Conservation (phyloP, 768 basidiomycete genomes). For the Paxillus rubicundulus region DNA sequence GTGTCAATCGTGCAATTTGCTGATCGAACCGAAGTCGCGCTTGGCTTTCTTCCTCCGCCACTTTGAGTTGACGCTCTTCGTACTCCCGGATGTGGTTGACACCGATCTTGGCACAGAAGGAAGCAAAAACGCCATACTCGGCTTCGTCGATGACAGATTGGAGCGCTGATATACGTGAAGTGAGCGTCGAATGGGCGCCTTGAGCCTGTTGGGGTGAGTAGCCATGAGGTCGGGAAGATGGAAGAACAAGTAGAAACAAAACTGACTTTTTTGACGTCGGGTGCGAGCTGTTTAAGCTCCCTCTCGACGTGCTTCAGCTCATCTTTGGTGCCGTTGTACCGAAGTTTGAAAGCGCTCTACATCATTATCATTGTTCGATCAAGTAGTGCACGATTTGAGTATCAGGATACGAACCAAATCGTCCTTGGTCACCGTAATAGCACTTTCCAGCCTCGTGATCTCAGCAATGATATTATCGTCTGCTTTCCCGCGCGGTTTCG, state of each 20-base stretch:
- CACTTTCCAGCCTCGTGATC: slow-evolving; percentile 75
- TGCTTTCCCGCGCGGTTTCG: slow-evolving; percentile 77
- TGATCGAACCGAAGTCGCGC: slow-evolving; percentile 79
- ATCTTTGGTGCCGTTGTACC: slow-evolving; percentile 74
- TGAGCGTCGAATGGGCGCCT: slow-evolving; percentile 48
- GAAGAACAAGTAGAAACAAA: not conserved
- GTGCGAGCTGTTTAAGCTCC: slow-evolving; percentile 62
- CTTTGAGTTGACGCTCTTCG: slow-evolving; percentile 86
- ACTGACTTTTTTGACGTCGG: slow-evolving; percentile 69
- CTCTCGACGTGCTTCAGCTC: slow-evolving; percentile 81
- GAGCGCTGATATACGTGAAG: slow-evolving; percentile 54
- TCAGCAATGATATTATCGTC: slow-evolving; percentile 80
- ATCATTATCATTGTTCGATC: not conserved
- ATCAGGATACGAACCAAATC: slow-evolving; percentile 60
- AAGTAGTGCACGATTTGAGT: not conserved
- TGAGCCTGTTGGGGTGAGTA: slow-evolving; percentile 43
- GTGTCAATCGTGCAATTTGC: slow-evolving; percentile 80
- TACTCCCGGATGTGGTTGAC: slow-evolving; percentile 87
- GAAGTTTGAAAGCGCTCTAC: slow-evolving; percentile 73
- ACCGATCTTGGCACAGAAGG: slow-evolving; percentile 78
- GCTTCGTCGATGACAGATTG: slow-evolving; percentile 63
- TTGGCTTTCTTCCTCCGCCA: slow-evolving; percentile 85
- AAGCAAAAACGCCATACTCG: slow-evolving; percentile 74
- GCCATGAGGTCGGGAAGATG: not conserved
- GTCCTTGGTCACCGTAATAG: slow-evolving; percentile 72